Base-by-base conservation (phyloP, 495 filamentous ascomycete genomes). In the Penicillium dipodomyicola region DNA sequence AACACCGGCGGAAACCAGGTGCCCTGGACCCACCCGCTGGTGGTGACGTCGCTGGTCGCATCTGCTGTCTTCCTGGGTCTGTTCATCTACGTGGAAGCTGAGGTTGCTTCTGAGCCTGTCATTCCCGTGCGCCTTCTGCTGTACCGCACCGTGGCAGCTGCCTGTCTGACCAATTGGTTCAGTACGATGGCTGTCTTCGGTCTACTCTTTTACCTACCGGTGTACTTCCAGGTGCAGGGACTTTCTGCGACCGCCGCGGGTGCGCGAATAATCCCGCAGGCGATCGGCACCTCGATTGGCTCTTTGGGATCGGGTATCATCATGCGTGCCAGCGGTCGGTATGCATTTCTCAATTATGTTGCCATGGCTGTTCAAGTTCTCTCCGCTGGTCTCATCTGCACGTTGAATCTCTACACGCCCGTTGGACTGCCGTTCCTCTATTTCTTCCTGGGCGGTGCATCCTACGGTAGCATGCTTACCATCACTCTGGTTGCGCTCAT, bases 1-100 rank as follows among this genome's bases (percentile, higher is more conserved):
- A 96, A 91, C 63, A 84, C 88, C 1, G 92, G 91, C 12, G 92
- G 92, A 6, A 96, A 93, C 56, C 69, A 90, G 17, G 82, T 96
- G 0, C 88, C 91, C 3, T 96, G 92, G 92, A 82, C 76, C 1
- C 88, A 95, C 54, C 91, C 90, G 3, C 72, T 96, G n/a, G 84
- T 95, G 5, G 69, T 91, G 19, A 80, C 77, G 5, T 80, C 83
- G 0, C 69, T 97, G 14, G 84, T 87, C 0, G 73, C 94, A 1
- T 87, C 87, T 4, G 59, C 75, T 0, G 76, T 82, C 7, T 84
- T 83, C 52, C 57, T 80, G 4, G 57, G 67, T 2, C 37, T 73
- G 4, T 85, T 96, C 42, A 62, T 78, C 32, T 91, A 87, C 71
- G 79, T 96, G 52, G 85, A 89, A 71, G 82, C 82, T 9, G 69